phyloP scores from a whole-genome alignment of 192 early-diverging fungal species.

The Coemansia sp. region DNA sequence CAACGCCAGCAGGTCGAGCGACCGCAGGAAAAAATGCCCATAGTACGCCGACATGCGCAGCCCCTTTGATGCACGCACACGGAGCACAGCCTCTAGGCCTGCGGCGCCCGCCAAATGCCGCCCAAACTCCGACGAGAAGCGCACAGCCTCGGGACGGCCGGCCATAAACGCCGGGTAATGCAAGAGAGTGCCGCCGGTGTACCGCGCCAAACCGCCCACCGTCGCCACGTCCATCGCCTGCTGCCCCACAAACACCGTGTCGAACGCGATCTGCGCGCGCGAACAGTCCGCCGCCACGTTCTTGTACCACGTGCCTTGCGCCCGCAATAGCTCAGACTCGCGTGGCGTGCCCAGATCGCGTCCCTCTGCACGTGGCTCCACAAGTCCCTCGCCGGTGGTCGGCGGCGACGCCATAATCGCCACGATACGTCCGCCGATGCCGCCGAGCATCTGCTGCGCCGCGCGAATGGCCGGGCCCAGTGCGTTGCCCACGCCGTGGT shows the following conservation, averaged over 20 bases:
- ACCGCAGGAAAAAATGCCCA: constrained; percentile 97
- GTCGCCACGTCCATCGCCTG: constrained; percentile 90
- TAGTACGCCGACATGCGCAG: constrained; percentile 87
- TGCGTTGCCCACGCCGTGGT: constrained; percentile 74
- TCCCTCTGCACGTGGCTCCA: constrained; percentile 84
- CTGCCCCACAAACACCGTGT: constrained; percentile 82
- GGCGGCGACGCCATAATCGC: constrained; percentile 81
- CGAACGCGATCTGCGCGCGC: constrained; percentile 82
- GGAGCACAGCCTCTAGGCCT: constrained; percentile 89
- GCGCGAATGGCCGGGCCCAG: constrained; percentile 82
- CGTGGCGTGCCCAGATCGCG: constrained; percentile 88
- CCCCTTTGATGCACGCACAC: constrained; percentile 89
- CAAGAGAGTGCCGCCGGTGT: constrained; percentile 86
- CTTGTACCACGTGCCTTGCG: constrained; percentile 90
- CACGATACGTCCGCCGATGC: constrained; percentile 89
- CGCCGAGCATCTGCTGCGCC: constrained; percentile 76
- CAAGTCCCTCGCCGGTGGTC: constrained; percentile 72
- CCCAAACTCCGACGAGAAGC: constrained; percentile 77
- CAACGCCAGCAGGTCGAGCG: constrained; percentile 85
- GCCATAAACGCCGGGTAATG: constrained; percentile 91
- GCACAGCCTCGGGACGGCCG: constrained; percentile 79
- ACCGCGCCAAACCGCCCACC: constrained; percentile 59
- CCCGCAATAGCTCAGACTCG: constrained; percentile 80
- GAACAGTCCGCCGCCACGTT: constrained; percentile 89
- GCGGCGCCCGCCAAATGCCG: constrained; percentile 77